Base-by-base conservation (phyloP, 2,329 filamentous ascomycete species). In the Xylariales sp. region DNA sequence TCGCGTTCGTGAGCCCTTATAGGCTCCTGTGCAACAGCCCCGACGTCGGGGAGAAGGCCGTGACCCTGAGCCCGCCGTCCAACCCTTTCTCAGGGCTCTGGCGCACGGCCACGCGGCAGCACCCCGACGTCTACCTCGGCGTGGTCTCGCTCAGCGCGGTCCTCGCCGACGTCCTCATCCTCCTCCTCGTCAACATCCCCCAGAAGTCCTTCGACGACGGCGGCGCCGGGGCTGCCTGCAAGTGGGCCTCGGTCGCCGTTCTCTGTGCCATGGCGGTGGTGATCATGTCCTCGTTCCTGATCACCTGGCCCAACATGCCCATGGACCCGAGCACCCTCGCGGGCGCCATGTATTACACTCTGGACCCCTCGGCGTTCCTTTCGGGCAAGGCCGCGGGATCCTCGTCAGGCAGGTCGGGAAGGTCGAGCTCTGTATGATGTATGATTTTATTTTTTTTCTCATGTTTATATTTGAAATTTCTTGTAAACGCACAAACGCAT, bases 151-250 rank as follows among this genome's bases (percentile, higher is more conserved):
- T 64, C 5, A 63, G 67, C 32, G 58, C 67, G 4, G 60, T 74
- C 16, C 54, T 73, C 3, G 62, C 69, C 16, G 70, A 76, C 33
- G 64, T 72, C 33, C 62, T 76, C n/a, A 71, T 70, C 2, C 56
- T 74, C 15, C 56, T 70, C 2, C 59, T 76, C 3, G 60, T 67
- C 46, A 74, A 72, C 42, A 60, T 74, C 2, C 66, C 70, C 1
- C 71, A 69, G 50, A 67, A 61, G 37, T 57, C 65, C 3, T 61
- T 63, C 0, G 65, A 69, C 36, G 62, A 61, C 1, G 52, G 56
- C 23, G 49, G 50, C 13, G 60, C 67, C 0, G 65, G 69, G 33
- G 55, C 55, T 1, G 52, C 65, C 5, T 73, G 66, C 43, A 59
- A 65, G 1, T 61, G 62, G 19, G 41, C 71, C 8, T 57, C 60